Base-by-base conservation (phyloP, 495 filamentous ascomycete genomes). In the Penicillium maclennaniae region DNA sequence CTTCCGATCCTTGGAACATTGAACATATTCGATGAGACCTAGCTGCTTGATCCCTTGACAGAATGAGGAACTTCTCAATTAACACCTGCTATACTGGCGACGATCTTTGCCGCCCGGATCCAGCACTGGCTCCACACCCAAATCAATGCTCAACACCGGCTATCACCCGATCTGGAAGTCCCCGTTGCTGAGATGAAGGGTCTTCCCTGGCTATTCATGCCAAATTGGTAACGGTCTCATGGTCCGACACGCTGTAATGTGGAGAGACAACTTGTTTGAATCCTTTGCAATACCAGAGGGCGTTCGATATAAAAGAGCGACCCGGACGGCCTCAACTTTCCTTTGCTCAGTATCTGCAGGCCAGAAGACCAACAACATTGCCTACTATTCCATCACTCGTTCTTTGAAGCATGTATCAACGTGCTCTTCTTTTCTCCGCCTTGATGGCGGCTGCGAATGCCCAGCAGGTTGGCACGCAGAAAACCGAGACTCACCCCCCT, bases 401-500 rank as follows among this genome's bases (percentile, higher is more conserved):
- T 21, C 57, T 26, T 48, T 4, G 38, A 49, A 61, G 49, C 49
- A 73, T 73, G 68, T 53, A 66, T 58, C 67, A 70, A 61, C 65
- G 67, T 43, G 56, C 54, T 12, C 53, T 69, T 40, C 58, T 69
- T 48, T 53, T 68, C 47, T 52, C 60, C 53, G 66, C 62, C 37
- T 49, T 67, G 36, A 52, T 65, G 53, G 61, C 57, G 20, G 59
- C 59, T 14, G 56, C 55, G 25, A 59, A 60, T 51, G 70, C 69
- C 56, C 84, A 87, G 71, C 73, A 83, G 67, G 63, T 54, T 20
- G 61, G 58, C 41, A 63, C 60, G 1, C 54, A 43, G 15, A 75
- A 72, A 20, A 45, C 75, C 8, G 85, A 87, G 68, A 77, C 68
- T 19, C 84, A 87, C 52, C 85, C 85, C n/a, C 61, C 71, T 45